Evolutionary conservation across 116 monocot species (phyloP), one percentile per base, ranked within the genome.

Genomic region (Papilionanthe hybrid): DNA sequence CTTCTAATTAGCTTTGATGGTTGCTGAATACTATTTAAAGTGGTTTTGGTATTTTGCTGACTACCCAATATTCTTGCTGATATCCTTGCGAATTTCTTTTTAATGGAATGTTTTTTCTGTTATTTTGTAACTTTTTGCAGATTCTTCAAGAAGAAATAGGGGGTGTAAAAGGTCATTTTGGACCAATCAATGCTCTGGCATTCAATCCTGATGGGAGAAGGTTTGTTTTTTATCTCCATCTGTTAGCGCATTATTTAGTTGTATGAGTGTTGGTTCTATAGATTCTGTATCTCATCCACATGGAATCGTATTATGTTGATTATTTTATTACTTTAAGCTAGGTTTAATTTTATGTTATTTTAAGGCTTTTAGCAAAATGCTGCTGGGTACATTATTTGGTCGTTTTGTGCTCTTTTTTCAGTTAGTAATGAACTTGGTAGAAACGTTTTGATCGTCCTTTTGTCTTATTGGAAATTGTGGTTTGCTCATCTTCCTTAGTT

Each of bases 131-230:
- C 53, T 71, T 75, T 19, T 23, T 77, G 17, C 81, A 99, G 95
- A 91, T 99, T 84, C 87, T 99, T 83, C 87, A 99, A 87, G 94
- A 95, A 75, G 95, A 99, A 88, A 99, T 99, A 79, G 98, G 98
- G n/a, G 98, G 98, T 78, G 98, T 99, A 29, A 99, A 99, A 81
- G 98, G 98, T 1, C 98, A 99, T 80, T 99, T 95, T 81, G 98
- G 98, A 81, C 98, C 98, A 44, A 99, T 99, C 25, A 99, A 94
- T 85, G 89, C 95, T 58, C 77, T 99, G 65, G 93, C 98, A 20
- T 99, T 99, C 76, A 99, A 99, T 91, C 98, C 94, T 80, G 98
- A 99, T 89, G 98, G 98, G 49, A 86, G 93, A 89, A 99, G 95
- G 98, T 98, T 60, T 57, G 13, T 78, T 79, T 45, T 83, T 12